Evolutionary conservation across 2,329 filamentous ascomycete species (phyloP).

Genomic region (Karstenula rhodostoma): DNA sequence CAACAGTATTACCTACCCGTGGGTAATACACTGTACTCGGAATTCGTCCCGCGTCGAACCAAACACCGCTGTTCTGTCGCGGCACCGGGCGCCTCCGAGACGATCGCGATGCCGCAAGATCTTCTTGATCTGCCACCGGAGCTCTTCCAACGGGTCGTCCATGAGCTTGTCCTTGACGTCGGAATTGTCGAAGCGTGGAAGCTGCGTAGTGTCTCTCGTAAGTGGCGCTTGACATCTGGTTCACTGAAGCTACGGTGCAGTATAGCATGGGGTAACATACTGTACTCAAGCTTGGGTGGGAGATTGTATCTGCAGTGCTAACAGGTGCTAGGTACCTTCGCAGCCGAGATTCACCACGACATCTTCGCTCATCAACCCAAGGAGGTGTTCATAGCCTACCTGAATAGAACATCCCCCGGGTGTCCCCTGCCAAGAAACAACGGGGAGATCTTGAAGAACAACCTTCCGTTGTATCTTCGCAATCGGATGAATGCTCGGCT

Average conservation of each 20-base stretch:
- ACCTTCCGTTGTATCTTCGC: background rate
- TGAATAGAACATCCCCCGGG: no score
- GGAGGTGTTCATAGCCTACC: background rate
- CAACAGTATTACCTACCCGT: no score
- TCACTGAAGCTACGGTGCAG: background rate
- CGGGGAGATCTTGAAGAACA: background rate
- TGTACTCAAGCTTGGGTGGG: no score
- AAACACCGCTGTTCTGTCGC: no score
- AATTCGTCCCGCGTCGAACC: no score
- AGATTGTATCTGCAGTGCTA: background rate
- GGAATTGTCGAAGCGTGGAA: slow-evolving; percentile 17
- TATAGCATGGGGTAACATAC: no score
- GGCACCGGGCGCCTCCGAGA: background rate
- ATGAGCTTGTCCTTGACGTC: slow-evolving; percentile 13
- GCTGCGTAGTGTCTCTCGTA: slow-evolving; percentile 15
- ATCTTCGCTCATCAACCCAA: slow-evolving; percentile 12
- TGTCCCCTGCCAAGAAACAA: no score
- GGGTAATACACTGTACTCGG: no score
- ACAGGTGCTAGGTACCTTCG: slow-evolving; percentile 13
- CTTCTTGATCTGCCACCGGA: slow-evolving; percentile 19
- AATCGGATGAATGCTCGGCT: slow-evolving; percentile 5
- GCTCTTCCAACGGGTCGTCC: slow-evolving; percentile 15
- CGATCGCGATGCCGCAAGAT: background rate
- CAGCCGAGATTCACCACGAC: slow-evolving; percentile 10
- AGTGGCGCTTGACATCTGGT: background rate